Base-by-base conservation (phyloP, 495 filamentous ascomycete genomes). In the Daldinia childiae region DNA sequence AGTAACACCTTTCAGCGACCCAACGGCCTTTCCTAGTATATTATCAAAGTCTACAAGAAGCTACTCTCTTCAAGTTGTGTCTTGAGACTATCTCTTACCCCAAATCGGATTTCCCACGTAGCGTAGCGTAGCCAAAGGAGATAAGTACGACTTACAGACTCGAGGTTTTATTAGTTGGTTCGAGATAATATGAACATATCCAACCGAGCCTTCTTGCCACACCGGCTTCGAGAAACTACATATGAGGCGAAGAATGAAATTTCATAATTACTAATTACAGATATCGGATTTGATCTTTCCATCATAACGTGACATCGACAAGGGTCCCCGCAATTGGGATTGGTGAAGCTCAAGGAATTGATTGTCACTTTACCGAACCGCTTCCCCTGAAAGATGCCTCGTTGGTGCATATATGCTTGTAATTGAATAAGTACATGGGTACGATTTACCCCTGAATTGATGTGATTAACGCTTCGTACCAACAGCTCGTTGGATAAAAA, bases 291-390 rank as follows among this genome's bases (percentile, higher is more conserved):
- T 64, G 17, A 52, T 58, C 70, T 68, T 34, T 61, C 70, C 65
- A 65, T 65, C 57, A 64, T 65, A 73, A 73, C 70, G 70, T 73
- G 70, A 73, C 70, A 65, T 73, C 19, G 65, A 69, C 70, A 56
- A 73, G 70, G 70, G 48, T 73, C 70, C 70, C 70, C 61, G 61
- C 65, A 62, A 72, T 41, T 32, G 50, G 50, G 60, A 51, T 72
- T 64, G 69, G 69, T 64, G 63, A 67, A 67, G 64, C 45, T 62
- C 27, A 9, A 62, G 34, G 41, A 59, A 36, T 34, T 34, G 29
- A 36, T 34, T 34, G 29, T 62, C 24, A 30, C 30, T 38, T 62
- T 43, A 50, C 29, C 30, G 34, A 57, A 52, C 56, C 14, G 11
- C 14, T 39, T 29, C 27, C 27, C 27, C 27, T 29, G 4, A 29